These are phyloP conservation scores for Coniferiporia sulphurascens DNA, from an alignment of 1,284 basidiomycete species.

Conservation along the genomic window DNA sequence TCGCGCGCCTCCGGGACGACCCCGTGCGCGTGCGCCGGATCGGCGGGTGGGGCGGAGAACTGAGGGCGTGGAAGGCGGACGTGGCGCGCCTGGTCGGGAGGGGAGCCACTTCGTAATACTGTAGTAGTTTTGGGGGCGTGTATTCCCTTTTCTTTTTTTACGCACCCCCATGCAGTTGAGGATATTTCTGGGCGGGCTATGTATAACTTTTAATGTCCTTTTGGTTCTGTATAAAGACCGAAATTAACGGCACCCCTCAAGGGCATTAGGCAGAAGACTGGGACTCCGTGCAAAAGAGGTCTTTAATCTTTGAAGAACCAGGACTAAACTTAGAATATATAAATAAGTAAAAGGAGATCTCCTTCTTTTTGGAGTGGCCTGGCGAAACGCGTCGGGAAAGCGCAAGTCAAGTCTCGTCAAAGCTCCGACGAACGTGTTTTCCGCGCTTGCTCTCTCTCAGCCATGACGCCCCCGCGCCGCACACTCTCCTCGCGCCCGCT, in stretches of 20 bases:
- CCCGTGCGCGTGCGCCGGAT: conserved; percentile 41
- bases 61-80: conserved; percentile 32
- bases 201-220: too few relatives aligned
- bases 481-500: conserved; percentile 40
- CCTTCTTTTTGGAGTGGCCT: not conserved
- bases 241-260: too few relatives aligned
- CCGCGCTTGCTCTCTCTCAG: not conserved
- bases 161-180: not conserved
- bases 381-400: not conserved
- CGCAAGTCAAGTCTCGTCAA: not conserved
- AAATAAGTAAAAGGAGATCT: not conserved
- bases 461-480: not conserved
- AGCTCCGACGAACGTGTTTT: not conserved
- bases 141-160: too few relatives aligned
- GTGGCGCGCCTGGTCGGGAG: conserved; percentile 30
- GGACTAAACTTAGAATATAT: too few relatives aligned
- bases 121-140: too few relatives aligned
- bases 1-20: conserved; percentile 26
- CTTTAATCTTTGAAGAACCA: too few relatives aligned
- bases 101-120: not conserved
- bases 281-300: too few relatives aligned
- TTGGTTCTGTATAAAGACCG: too few relatives aligned
- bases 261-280: too few relatives aligned
- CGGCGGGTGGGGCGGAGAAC: conserved; percentile 37
- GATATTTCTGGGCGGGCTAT: too few relatives aligned